phyloP scores from a whole-genome alignment of 192 early-diverging fungal genomes.

The Linnemannia elongata region DNA sequence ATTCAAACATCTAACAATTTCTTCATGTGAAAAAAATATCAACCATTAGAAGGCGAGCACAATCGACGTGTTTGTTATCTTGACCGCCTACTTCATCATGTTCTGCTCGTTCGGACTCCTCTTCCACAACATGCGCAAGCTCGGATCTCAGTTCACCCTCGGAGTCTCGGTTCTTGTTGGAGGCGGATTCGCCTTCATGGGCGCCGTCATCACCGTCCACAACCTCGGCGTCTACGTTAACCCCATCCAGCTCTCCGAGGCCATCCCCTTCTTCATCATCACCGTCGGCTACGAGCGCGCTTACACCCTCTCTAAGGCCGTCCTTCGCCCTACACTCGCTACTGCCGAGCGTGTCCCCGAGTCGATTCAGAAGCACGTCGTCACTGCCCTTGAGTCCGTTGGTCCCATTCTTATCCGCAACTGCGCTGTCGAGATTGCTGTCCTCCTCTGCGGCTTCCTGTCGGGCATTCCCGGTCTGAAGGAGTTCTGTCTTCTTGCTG shows the following conservation, averaged over 20 bases:
- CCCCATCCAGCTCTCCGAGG: slow-evolving; percentile 81
- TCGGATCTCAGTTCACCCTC: slow-evolving; percentile 86
- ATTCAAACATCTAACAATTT: neutral
- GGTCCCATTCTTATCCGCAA: slow-evolving; percentile 76
- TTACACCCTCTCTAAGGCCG: slow-evolving; percentile 83
- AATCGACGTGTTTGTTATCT: slow-evolving; percentile 84
- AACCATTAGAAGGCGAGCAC: slow-evolving; percentile 70
- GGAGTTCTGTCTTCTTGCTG: slow-evolving; percentile 87
- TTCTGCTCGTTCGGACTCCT: slow-evolving; percentile 83
- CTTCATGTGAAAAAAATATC: neutral
- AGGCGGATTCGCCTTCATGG: slow-evolving; percentile 83
- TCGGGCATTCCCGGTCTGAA: slow-evolving; percentile 81
- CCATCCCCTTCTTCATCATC: slow-evolving; percentile 91
- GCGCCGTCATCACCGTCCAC: slow-evolving; percentile 78
- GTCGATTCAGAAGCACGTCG: slow-evolving; percentile 66
- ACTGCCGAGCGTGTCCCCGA: slow-evolving; percentile 32
- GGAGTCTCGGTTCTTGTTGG: slow-evolving; percentile 76
- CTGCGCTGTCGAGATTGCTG: slow-evolving; percentile 86
- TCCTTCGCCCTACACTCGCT: slow-evolving; percentile 68
- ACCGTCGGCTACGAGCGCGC: slow-evolving; percentile 94
- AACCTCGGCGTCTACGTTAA: slow-evolving; percentile 77
- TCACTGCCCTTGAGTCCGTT: slow-evolving; percentile 74
- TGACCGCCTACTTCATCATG: slow-evolving; percentile 86
- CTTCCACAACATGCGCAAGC: slow-evolving; percentile 86
- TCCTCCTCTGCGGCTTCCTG: slow-evolving; percentile 82